phyloP scores from a whole-genome alignment of 176 grass and related monocot species.

The Eleusine indica region DNA sequence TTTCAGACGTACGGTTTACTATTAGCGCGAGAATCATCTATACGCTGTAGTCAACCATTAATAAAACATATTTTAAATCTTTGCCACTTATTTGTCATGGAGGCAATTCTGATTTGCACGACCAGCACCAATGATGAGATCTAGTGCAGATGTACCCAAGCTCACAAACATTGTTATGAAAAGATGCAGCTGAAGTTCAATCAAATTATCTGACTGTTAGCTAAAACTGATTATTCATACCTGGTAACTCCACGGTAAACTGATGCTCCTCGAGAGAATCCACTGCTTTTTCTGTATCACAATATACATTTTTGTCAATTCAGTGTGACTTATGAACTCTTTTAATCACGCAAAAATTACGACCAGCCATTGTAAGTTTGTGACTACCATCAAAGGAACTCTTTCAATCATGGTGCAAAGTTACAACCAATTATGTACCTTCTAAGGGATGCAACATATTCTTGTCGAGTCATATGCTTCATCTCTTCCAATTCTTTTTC shows the following conservation, averaged over 20 bases:
- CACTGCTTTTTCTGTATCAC: slow-evolving; percentile 71
- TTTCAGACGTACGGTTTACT: neutral
- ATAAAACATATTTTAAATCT: too few relatives aligned
- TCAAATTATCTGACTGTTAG: neutral
- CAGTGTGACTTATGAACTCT: too few relatives aligned
- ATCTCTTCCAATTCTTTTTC: slow-evolving; percentile 78
- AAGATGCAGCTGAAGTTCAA: neutral
- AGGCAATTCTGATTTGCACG: too few relatives aligned
- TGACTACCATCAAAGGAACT: neutral
- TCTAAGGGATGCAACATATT: slow-evolving; percentile 83
- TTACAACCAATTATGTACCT: slow-evolving; percentile 37
- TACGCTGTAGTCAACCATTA: too few relatives aligned
- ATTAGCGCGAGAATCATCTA: neutral
- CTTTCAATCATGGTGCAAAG: neutral
- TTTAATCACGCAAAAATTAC: too few relatives aligned
- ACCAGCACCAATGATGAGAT: too few relatives aligned
- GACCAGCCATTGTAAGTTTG: too few relatives aligned
- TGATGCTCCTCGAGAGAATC: slow-evolving; percentile 76
- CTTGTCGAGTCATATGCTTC: slow-evolving; percentile 76
- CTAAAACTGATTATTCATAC: slow-evolving; percentile 21
- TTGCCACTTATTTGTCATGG: too few relatives aligned
- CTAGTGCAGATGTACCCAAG: neutral
- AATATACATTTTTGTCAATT: too few relatives aligned
- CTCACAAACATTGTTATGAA: neutral
- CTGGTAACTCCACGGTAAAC: slow-evolving; percentile 83